These are phyloP conservation scores for Trichoderma oligosporum DNA, from an alignment of 2,329 filamentous ascomycete genomes.

Conservation along the genomic window DNA sequence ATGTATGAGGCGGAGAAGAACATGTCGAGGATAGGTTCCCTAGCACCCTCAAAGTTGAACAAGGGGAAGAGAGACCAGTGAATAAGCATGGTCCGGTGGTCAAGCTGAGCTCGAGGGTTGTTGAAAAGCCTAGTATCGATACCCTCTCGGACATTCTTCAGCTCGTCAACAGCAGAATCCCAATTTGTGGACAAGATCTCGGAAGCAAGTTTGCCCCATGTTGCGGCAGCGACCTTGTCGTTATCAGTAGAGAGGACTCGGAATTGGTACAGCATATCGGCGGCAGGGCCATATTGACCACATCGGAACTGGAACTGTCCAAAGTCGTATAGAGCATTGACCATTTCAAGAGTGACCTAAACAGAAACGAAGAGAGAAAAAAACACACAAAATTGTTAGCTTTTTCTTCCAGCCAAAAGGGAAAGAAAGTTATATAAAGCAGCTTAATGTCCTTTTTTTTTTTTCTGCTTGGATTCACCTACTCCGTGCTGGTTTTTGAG, in stretches of 20 bases:
- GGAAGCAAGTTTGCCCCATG: conserved; percentile 95
- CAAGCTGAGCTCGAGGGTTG: conserved; percentile 91
- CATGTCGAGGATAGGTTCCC: conserved; percentile 87
- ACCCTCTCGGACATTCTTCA: conserved; percentile 82
- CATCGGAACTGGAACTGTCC: conserved; percentile 98
- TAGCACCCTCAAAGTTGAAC: conserved; percentile 93
- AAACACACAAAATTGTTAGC: conserved; percentile 1
- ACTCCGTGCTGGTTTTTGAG: conserved; percentile 94
- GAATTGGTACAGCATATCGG: conserved; percentile 95
- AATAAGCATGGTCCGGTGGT: conserved; percentile 94
- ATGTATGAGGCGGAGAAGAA: conserved; percentile 98
- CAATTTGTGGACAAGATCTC: conserved; percentile 95
- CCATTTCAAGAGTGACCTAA: conserved; percentile 86
- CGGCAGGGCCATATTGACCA: conserved; percentile 84
- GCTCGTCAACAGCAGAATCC: conserved; percentile 88
- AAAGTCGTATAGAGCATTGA: conserved; percentile 91
- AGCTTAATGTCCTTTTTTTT: not conserved
- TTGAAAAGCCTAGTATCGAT: conserved; percentile 95
- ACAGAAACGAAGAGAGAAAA: too few species aligned
- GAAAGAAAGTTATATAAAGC: not conserved
- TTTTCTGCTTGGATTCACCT: conserved; percentile 35
- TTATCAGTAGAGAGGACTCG: conserved; percentile 96
- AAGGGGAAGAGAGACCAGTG: conserved; percentile 99
- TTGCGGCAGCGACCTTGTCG: conserved; percentile 92
- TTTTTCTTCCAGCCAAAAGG: not conserved